Percentiles rank a stretch among this genome's conserved stretches.
Conservation (phyloP, 106 monocot species). For the Acorus calamus region DNA sequence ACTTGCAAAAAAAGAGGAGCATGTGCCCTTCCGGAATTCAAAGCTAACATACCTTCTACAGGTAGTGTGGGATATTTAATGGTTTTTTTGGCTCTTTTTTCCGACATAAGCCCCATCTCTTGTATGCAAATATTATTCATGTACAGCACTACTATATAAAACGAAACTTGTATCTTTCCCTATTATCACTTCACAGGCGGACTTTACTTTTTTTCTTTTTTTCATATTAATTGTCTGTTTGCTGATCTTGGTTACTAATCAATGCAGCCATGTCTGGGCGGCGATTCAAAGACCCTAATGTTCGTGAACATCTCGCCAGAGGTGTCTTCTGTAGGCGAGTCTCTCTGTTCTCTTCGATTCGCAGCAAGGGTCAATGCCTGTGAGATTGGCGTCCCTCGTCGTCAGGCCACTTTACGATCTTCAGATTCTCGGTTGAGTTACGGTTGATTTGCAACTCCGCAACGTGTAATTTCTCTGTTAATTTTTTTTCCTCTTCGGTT, state of each 20-base stretch:
- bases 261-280: constrained; percentile 80
- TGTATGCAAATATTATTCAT: too few species aligned
- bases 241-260: too few species aligned
- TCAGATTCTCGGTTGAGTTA: constrained; percentile 33
- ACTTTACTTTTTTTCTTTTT: background rate
- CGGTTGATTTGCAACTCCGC: constrained; percentile 9
- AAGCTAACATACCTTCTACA: constrained; percentile 88
- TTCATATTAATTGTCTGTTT: background rate
- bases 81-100: too few species aligned
- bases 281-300: constrained; percentile 89
- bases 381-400: constrained; percentile 71
- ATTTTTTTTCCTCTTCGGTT: background rate
- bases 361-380: constrained; percentile 79
- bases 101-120: too few species aligned
- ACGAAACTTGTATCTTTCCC: background rate
- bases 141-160: too few species aligned
- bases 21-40: constrained; percentile 86
- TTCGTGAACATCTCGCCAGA: constrained; percentile 87
- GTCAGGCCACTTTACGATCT: constrained; percentile 38
- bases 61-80: constrained; percentile 13
- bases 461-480: background rate
- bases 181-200: background rate
- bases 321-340: constrained; percentile 48
- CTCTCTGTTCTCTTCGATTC: constrained; percentile 76
- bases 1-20: constrained; percentile 82